phyloP scores from a whole-genome alignment of 768 basidiomycete genomes.

The Leccinum variicolor region DNA sequence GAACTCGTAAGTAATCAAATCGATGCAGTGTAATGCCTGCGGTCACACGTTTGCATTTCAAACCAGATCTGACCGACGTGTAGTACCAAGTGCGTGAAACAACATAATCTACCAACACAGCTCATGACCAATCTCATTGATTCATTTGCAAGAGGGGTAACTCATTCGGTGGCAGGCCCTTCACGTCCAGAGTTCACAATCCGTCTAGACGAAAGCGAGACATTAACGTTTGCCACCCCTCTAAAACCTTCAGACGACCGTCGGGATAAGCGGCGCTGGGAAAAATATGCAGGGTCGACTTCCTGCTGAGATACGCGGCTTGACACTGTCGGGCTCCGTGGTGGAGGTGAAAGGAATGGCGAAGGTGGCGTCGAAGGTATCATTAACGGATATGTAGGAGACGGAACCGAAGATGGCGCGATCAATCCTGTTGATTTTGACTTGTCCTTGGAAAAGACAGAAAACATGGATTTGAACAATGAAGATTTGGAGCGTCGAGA shows the following conservation, averaged over 20 bases:
- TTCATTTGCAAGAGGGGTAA: background rate
- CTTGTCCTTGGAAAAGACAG: constrained; percentile 39
- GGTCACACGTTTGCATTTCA: no score
- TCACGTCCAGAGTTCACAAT: constrained; percentile 5
- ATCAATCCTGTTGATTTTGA: constrained; percentile 64
- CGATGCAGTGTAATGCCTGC: background rate
- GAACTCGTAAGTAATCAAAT: background rate
- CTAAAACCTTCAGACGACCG: constrained; percentile 18
- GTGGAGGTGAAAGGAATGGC: constrained; percentile 24
- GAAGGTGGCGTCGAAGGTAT: constrained; percentile 31
- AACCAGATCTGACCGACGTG: background rate
- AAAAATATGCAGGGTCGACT: constrained; percentile 24
- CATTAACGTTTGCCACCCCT: constrained; percentile 18
- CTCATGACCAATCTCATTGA: background rate
- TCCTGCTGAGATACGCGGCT: constrained; percentile 32
- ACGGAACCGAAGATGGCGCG: constrained; percentile 40
- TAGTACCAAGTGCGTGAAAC: background rate
- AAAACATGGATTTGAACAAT: constrained; percentile 65
- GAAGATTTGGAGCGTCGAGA: constrained; percentile 51
- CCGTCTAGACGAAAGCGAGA: constrained; percentile 17
- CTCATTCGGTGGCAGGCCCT: constrained; percentile 14
- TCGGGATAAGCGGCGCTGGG: constrained; percentile 41
- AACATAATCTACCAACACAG: constrained; percentile 2
- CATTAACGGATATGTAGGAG: constrained; percentile 19
- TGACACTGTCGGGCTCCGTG: constrained; percentile 18